Conservation (phyloP, 345 rosid species). For the Melaleuca quinquenervia region DNA sequence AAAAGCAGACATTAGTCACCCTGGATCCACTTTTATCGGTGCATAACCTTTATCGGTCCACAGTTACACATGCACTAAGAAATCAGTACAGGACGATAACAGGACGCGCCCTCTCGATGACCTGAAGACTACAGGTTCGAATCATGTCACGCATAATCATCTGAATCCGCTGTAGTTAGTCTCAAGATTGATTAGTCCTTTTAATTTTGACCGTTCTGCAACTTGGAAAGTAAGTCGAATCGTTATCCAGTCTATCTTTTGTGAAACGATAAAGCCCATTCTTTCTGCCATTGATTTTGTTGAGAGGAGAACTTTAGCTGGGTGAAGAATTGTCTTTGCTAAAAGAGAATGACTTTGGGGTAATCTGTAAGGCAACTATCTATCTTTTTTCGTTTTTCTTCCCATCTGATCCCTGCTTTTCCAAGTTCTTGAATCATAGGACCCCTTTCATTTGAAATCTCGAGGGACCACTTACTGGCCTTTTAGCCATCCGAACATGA, state of each 20-base stretch:
- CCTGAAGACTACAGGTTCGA: too few species aligned
- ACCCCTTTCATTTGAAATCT: background rate
- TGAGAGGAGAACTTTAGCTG: background rate
- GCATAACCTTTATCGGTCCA: background rate
- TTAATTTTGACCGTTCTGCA: background rate
- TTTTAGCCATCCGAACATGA: background rate
- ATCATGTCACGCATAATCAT: too few species aligned
- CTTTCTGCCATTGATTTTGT: background rate
- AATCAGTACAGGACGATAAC: background rate
- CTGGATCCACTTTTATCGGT: background rate
- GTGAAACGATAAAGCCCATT: background rate
- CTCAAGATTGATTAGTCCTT: background rate
- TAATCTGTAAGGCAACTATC: background rate
- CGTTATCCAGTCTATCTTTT: background rate
- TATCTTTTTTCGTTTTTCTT: background rate
- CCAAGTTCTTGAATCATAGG: background rate
- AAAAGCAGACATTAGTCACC: background rate
- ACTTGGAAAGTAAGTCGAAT: background rate
- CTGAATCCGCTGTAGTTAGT: too few species aligned
- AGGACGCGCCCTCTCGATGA: too few species aligned
- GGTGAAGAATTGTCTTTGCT: background rate
- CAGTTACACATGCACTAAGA: background rate
- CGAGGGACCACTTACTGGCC: background rate
- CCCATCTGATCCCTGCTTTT: background rate
- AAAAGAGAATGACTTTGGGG: background rate